A percentile compares a stretch with the other conserved stretches of the same genome.
Conservation (phyloP, 1,284 basidiomycete genomes). For the Hemileia vastatrix region DNA sequence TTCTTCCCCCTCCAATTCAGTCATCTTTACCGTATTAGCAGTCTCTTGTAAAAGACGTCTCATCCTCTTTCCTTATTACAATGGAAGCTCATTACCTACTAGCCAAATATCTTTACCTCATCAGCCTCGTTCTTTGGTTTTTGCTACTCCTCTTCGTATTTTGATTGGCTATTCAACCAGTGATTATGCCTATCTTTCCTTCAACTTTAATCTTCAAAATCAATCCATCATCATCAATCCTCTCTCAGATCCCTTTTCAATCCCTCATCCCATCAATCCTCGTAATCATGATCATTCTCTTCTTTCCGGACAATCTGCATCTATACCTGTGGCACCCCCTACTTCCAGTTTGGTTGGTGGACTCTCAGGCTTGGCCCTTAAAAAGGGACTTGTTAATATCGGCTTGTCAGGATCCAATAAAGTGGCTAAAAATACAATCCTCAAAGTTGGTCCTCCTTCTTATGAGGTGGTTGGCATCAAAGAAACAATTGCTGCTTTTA, state of each 20-base stretch:
- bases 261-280: constrained; percentile 28
- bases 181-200: constrained; percentile 44
- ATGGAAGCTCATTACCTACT: constrained; percentile 68
- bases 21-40: constrained; percentile 63
- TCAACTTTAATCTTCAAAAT: constrained; percentile 62
- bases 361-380: constrained; percentile 8
- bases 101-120: constrained; percentile 51
- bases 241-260: constrained; percentile 47
- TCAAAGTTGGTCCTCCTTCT: constrained; percentile 4
- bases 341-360: background rate
- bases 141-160: constrained; percentile 17
- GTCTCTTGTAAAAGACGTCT: constrained; percentile 77
- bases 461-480: constrained; percentile 11
- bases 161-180: constrained; percentile 18
- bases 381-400: constrained; percentile 1
- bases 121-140: constrained; percentile 29
- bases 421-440: constrained; percentile 5
- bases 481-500: constrained; percentile 16
- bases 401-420: constrained; percentile 2
- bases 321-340: background rate
- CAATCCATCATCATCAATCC: constrained; percentile 58
- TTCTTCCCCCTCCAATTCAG: constrained; percentile 43
- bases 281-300: background rate
- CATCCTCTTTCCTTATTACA: constrained; percentile 70
- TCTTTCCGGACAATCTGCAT: background rate